phyloP scores from a whole-genome alignment of 495 filamentous ascomycete genomes.

The Durotheca rogersii region DNA sequence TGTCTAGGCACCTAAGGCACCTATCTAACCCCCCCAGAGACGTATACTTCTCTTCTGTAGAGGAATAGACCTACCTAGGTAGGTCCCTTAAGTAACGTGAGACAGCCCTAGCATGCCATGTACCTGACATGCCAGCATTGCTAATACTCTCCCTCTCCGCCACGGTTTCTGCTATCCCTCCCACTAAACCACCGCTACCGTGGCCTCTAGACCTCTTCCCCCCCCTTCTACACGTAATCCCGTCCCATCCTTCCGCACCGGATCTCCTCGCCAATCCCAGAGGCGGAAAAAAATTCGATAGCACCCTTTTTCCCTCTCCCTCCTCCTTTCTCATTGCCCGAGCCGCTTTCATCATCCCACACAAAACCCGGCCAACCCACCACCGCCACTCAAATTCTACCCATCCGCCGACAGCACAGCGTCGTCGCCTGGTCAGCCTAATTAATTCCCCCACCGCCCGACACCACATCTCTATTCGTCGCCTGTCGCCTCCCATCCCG shows the following conservation, averaged over 20 bases:
- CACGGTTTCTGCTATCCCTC: too few relatives aligned
- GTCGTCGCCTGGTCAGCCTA: conserved; percentile 6
- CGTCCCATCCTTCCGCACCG: conserved; percentile 5
- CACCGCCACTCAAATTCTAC: conserved; percentile 18
- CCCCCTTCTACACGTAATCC: conserved; percentile 17
- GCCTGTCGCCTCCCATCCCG: background rate
- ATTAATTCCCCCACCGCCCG: conserved; percentile 25
- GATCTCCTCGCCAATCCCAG: conserved; percentile 16
- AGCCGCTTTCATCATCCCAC: conserved; percentile 40
- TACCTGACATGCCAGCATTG: too few relatives aligned
- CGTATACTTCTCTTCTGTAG: too few relatives aligned
- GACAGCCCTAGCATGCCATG: too few relatives aligned
- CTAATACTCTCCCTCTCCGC: too few relatives aligned
- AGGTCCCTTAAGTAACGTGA: too few relatives aligned
- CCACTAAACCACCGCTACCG: too few relatives aligned
- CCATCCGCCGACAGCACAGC: conserved; percentile 24
- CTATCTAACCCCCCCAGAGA: too few relatives aligned
- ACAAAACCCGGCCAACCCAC: conserved; percentile 24
- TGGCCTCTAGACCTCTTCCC: too few relatives aligned
- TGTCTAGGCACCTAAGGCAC: too few relatives aligned
- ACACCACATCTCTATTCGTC: conserved; percentile 1
- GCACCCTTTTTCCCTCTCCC: conserved; percentile 20
- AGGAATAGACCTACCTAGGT: too few relatives aligned
- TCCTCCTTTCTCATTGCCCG: conserved; percentile 14
- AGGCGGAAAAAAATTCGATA: conserved; percentile 16